Conservation (phyloP, 1,284 basidiomycete genomes). For the Irpex rosettiformis region DNA sequence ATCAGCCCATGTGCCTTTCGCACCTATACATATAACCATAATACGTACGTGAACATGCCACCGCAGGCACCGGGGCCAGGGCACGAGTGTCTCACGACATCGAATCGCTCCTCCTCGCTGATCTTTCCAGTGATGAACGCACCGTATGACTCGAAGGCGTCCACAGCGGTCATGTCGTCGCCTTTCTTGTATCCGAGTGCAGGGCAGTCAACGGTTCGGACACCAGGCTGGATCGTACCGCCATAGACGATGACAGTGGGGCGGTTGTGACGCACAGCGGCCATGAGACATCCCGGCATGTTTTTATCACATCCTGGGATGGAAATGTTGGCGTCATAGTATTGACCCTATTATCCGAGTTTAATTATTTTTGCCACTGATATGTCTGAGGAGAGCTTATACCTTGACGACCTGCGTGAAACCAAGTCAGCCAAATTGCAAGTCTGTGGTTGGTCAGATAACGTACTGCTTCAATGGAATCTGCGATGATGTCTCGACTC, state of each 20-base stretch:
- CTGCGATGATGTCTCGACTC: conserved; percentile 87
- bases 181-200: conserved; percentile 76
- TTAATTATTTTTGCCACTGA: not conserved
- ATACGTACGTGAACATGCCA: conserved; percentile 76
- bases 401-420: conserved; percentile 62
- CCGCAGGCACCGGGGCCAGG: conserved; percentile 71
- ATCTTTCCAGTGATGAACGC: conserved; percentile 75
- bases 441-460: not conserved
- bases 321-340: conserved; percentile 85
- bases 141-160: conserved; percentile 82
- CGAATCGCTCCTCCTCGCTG: conserved; percentile 72
- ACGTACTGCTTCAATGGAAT: conserved; percentile 82
- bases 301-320: conserved; percentile 90
- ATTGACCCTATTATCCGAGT: conserved; percentile 56
- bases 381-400: conserved; percentile 13
- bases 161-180: conserved; percentile 77
- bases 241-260: conserved; percentile 86
- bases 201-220: conserved; percentile 75
- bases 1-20: no score
- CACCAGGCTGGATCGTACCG: conserved; percentile 78
- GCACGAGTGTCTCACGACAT: conserved; percentile 80
- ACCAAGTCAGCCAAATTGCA: not conserved
- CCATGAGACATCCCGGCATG: conserved; percentile 89
- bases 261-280: conserved; percentile 79
- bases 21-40: no score